Evolutionary conservation across 2,329 filamentous ascomycete species (phyloP), one percentile per base, ranked within the genome.

Genomic region (Aspergillus eucalypticola): DNA sequence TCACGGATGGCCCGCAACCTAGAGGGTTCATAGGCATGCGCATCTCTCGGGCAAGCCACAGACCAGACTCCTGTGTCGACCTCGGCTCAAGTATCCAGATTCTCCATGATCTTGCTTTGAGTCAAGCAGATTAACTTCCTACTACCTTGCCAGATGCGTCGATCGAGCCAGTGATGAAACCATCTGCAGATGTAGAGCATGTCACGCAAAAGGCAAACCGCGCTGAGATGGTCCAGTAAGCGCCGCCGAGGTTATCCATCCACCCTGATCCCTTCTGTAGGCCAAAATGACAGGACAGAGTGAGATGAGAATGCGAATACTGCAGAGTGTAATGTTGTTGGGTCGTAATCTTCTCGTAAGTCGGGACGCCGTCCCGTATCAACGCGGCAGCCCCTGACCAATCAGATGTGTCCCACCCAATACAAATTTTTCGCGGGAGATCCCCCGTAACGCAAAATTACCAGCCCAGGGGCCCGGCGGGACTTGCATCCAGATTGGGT

Each of bases 21-120:
- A 54, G 58, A 56, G 38, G 53, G 58, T 56, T 60, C 58, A 46
- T 49, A 39, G 58, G 17, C 23, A 54, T 54, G 52, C 39, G 17
- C 52, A 54, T 15, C 52, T 15, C 52, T 44, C 25, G 19, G 39
- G 29, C 39, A 46, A 29, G 39, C 39, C 52, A 46, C 32, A 55
- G 38, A 39, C 25, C 29, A 55, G 52, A 39, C 39, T 29, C 39
- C 44, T 3, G 39, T 15, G 41, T 29, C 39, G 42, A 46, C 53
- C 53, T 55, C 53, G 39, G 53, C 25, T 44, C 17, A 29, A n/a
- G 27, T 27, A 50, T 23, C 19, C 46, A 44, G 41, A 27, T 15
- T 25, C 23, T 25, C 8, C 44, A 32, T 8, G 4, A 27, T 27
- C 44, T 23, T 48, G 19, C 11, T 23, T 23, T 21, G 44, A 48